A percentile compares a stretch with the other conserved stretches of the same genome.
Evolutionary conservation across 2,329 filamentous ascomycete species (phyloP).

Genomic region (Colletotrichum lentis): DNA sequence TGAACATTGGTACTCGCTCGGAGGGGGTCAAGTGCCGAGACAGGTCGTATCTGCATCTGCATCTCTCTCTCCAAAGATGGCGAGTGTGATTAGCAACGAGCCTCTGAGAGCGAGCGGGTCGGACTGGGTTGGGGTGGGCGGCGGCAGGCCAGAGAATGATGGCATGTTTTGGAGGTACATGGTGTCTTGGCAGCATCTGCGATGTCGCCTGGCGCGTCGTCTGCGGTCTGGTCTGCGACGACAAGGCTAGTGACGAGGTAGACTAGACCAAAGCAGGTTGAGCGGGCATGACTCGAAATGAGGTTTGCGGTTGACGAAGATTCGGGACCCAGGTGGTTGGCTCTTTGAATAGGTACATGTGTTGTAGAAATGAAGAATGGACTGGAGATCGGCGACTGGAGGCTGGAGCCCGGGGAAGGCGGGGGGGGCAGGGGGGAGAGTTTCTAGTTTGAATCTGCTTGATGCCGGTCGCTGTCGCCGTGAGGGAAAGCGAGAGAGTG

Average conservation of each 20-base stretch:
- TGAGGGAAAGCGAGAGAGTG: not conserved
- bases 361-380: not conserved
- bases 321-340: not conserved
- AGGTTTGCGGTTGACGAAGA: not conserved
- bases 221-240: not conserved
- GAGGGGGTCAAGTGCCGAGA: constrained; percentile 20
- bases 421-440: not conserved
- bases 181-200: constrained; percentile 19
- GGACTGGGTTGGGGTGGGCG: not conserved
- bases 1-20: constrained; percentile 4
- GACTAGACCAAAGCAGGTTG: constrained; percentile 6
- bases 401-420: not conserved
- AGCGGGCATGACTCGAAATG: constrained; percentile 15
- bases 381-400: not conserved
- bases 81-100: not conserved
- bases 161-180: constrained; percentile 11
- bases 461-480: not conserved
- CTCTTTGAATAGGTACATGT: not conserved
- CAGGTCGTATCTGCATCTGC: constrained; percentile 25
- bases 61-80: too few species aligned
- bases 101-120: not conserved
- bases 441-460: not conserved
- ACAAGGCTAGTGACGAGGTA: not conserved
- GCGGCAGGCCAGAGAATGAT: constrained; percentile 1
- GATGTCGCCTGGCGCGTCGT: constrained; percentile 9